Base-by-base conservation (phyloP, 495 filamentous ascomycete genomes). In the Trichoderma gamsii region DNA sequence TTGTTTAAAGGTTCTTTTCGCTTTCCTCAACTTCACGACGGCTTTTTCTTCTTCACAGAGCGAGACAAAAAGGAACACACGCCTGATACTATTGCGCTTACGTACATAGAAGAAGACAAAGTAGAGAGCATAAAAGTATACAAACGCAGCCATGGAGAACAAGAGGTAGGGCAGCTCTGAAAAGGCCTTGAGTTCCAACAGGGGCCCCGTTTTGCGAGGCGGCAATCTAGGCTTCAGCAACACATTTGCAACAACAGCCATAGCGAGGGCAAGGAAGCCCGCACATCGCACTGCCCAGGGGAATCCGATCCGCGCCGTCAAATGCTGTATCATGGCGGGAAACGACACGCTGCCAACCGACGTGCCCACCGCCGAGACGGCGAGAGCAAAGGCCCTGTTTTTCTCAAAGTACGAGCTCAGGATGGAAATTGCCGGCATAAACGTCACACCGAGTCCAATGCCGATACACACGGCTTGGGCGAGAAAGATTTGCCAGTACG, bases 81-180 rank as follows among this genome's bases (percentile, higher is more conserved):
- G 56, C 56, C 27, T 27, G 38, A 49, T 41, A 56, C 64, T 35
- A 21, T 16, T 63, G 18, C 13, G 11, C 56, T 41, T 13, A 73
- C 80, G 77, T 66, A 81, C 80, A 68, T 80, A 83, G 63, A 83
- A 81, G 51, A 72, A 79, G 3, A 76, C 79, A 71, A 83, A 82
- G 68, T 79, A 82, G 27, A 82, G 69, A 12, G 75, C 77, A 76
- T 73, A 81, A 56, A 78, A 80, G 71, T 80, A 71, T 27, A 82
- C 59, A 51, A 80, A 81, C 0, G 76, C 69, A 8, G 76, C 79
- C 16, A 76, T 67, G 21, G 72, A 69, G 70, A 76, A 83, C 41
- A 82, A 68, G 2, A 75, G 38, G 38, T 80, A 83, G 0, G 79
- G 75, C 1, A 67, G 69, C 68, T 83, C 80, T 49, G 71, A 74